Evolutionary conservation across 2,329 filamentous ascomycete species (phyloP).

Genomic region (Fusarium chlamydosporum): DNA sequence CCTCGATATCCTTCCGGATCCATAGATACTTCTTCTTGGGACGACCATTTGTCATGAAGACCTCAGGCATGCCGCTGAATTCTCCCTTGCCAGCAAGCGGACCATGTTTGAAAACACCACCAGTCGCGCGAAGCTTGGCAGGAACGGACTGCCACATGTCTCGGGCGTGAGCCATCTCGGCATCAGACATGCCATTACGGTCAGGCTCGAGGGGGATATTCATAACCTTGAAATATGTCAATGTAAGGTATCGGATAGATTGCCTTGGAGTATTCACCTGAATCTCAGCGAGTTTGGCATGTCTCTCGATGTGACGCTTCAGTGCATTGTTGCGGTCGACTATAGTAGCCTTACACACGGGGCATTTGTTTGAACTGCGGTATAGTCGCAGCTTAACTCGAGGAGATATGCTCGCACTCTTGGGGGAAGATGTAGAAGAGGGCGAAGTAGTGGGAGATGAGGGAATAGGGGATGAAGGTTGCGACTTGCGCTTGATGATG

Average conservation of each 20-base stretch:
- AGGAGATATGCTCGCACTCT: background rate
- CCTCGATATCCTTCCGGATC: slow-evolving; percentile 18
- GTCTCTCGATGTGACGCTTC: slow-evolving; percentile 21
- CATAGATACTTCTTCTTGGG: slow-evolving; percentile 19
- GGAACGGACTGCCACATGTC: slow-evolving; percentile 31
- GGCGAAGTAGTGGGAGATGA: background rate
- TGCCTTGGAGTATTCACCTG: accelerated
- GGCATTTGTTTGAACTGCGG: slow-evolving; percentile 6
- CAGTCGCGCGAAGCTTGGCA: slow-evolving; percentile 12
- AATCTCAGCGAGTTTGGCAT: slow-evolving; percentile 21
- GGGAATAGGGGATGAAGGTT: background rate
- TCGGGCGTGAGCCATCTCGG: slow-evolving; percentile 11
- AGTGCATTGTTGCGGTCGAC: slow-evolving; percentile 9
- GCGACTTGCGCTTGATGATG: background rate
- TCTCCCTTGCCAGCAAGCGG: slow-evolving; percentile 24
- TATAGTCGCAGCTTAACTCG: background rate
- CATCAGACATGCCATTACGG: background rate
- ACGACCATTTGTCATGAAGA: slow-evolving; percentile 19
- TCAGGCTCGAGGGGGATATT: slow-evolving; percentile 4
- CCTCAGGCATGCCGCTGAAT: slow-evolving; percentile 7
- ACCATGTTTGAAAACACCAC: slow-evolving; percentile 15
- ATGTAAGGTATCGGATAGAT: background rate
- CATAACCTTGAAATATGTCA: background rate
- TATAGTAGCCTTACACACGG: slow-evolving; percentile 16
- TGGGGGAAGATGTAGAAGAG: background rate